phyloP scores from a whole-genome alignment of 345 rosid genomes.

The Linum tenue region DNA sequence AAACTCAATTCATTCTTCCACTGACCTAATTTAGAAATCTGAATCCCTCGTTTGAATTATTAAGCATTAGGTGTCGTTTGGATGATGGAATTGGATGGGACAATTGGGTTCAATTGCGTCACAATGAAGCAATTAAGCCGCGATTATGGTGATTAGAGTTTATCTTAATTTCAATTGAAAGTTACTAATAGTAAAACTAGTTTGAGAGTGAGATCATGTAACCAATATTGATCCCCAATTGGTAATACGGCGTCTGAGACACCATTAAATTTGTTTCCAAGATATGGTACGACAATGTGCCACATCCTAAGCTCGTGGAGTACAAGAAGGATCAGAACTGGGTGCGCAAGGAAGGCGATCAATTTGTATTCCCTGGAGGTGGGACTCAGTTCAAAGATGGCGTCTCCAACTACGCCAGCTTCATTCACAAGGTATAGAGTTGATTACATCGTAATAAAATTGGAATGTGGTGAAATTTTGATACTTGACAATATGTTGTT shows the following conservation, averaged over 20 bases:
- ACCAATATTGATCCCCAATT: too few relatives aligned
- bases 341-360: conserved; percentile 62
- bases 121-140: too few relatives aligned
- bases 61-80: too few relatives aligned
- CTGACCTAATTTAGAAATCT: background rate
- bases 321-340: conserved; percentile 93
- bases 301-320: conserved; percentile 90
- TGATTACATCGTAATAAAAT: too few relatives aligned
- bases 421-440: conserved; percentile 45
- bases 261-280: conserved; percentile 11
- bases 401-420: conserved; percentile 53
- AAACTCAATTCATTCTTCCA: conserved; percentile 24
- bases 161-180: too few relatives aligned
- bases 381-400: conserved; percentile 91
- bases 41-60: background rate
- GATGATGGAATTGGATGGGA: too few relatives aligned
- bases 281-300: conserved; percentile 83
- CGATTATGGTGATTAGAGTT: too few relatives aligned
- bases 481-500: background rate
- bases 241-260: too few relatives aligned
- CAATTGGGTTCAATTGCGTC: too few relatives aligned
- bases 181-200: too few relatives aligned
- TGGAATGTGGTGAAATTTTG: too few relatives aligned
- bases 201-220: too few relatives aligned
- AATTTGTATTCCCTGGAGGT: conserved; percentile 78